Conservation (phyloP, 345 rosid genomes). For the Salix caprea region DNA sequence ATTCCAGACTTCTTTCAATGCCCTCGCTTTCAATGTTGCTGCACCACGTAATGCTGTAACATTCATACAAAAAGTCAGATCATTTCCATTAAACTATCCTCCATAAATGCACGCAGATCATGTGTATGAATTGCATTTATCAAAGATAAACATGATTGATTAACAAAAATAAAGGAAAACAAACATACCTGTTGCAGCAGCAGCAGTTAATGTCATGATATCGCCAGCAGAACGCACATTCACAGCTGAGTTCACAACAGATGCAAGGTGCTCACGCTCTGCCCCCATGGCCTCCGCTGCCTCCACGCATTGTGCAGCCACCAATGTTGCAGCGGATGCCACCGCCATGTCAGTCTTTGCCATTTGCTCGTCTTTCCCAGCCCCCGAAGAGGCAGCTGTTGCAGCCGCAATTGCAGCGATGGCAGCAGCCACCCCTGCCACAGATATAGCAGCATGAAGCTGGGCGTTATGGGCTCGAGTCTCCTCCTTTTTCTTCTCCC, state of each 20-base stretch:
- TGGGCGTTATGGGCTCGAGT: conserved; percentile 76
- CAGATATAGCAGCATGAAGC: conserved; percentile 71
- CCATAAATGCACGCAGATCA: neutral
- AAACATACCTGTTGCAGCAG: conserved; percentile 71
- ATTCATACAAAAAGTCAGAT: neutral
- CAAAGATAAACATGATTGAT: neutral
- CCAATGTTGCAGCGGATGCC: conserved; percentile 83
- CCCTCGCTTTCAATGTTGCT: conserved; percentile 79
- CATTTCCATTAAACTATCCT: neutral
- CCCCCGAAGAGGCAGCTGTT: conserved; percentile 54
- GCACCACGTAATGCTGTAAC: conserved; percentile 77
- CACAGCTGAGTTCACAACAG: conserved; percentile 78
- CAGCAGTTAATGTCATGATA: conserved; percentile 84
- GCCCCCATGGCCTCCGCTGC: conserved; percentile 90
- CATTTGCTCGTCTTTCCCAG: conserved; percentile 71
- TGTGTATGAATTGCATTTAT: neutral
- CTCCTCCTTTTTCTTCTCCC: conserved; percentile 88
- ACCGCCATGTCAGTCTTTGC: conserved; percentile 77
- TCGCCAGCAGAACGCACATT: conserved; percentile 79
- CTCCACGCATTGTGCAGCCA: conserved; percentile 88
- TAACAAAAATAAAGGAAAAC: neutral
- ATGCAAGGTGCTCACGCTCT: conserved; percentile 71
- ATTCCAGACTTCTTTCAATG: conserved; percentile 90
- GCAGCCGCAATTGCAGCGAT: conserved; percentile 87
- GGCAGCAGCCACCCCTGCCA: conserved; percentile 79